phyloP scores from a whole-genome alignment of 1,284 basidiomycete genomes.

The Phaffia rhodozyma region DNA sequence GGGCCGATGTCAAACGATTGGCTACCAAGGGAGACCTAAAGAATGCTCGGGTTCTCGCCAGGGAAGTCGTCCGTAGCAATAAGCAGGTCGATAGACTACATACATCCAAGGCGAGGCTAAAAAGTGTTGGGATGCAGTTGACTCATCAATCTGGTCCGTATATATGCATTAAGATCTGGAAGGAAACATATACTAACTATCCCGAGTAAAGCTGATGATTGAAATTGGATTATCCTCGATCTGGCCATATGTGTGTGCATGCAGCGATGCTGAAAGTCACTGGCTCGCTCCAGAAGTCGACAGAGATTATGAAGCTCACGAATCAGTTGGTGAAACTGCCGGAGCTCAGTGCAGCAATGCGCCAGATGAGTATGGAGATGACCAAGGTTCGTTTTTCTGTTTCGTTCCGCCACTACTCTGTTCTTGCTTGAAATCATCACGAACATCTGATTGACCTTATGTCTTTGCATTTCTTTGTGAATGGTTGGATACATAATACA shows the following conservation, averaged over 20 bases:
- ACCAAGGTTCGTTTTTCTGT: constrained; percentile 56
- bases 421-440: neutral
- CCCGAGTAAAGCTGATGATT: neutral
- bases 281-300: constrained; percentile 89
- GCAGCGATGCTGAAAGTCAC: constrained; percentile 97
- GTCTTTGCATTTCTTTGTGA: neutral
- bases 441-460: neutral
- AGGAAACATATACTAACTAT: neutral
- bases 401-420: neutral
- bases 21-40: constrained; percentile 86
- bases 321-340: constrained; percentile 85
- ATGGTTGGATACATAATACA: constrained; percentile 19
- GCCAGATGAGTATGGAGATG: constrained; percentile 98
- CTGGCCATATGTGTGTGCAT: neutral
- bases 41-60: constrained; percentile 79
- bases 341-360: constrained; percentile 83
- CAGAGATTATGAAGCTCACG: constrained; percentile 97
- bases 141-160: constrained; percentile 80
- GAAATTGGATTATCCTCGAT: neutral
- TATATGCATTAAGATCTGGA: neutral
- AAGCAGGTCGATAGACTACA: constrained; percentile 89
- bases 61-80: constrained; percentile 85
- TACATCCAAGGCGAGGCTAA: constrained; percentile 82
- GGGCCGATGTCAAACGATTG: constrained; percentile 72
- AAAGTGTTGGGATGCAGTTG: constrained; percentile 82